Conservation (phyloP, 208 protist species). For the Acanthamoeba healyi region DNA sequence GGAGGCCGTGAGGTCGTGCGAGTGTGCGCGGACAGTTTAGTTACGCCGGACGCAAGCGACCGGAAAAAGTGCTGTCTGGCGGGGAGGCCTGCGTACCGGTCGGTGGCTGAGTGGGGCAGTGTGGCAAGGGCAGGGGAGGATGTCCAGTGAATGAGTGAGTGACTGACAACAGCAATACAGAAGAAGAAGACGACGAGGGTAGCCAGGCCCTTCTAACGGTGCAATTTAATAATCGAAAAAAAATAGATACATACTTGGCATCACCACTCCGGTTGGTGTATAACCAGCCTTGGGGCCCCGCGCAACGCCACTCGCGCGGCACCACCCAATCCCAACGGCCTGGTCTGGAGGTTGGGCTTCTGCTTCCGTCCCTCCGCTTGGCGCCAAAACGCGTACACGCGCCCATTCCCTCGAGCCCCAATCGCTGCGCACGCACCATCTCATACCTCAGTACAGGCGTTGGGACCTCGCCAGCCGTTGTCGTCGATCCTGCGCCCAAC, state of each 20-base stretch:
- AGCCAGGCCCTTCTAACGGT: not conserved
- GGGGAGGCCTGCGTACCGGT: too few relatives aligned
- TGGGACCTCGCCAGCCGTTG: too few relatives aligned
- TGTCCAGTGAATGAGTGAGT: not conserved
- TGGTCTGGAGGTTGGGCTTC: not conserved
- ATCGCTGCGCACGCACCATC: not conserved
- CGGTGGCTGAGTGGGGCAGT: too few relatives aligned
- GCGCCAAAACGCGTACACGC: not conserved
- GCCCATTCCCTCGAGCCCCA: not conserved
- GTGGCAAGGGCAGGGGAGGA: too few relatives aligned
- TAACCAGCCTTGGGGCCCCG: not conserved
- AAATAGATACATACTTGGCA: not conserved
- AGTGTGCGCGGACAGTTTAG: not conserved
- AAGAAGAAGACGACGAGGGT: not conserved
- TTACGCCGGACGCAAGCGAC: too few relatives aligned
- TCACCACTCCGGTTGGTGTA: not conserved
- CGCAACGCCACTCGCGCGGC: not conserved
- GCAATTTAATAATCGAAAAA: not conserved
- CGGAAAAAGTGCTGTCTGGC: too few relatives aligned
- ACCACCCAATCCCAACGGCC: not conserved
- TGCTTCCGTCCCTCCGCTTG: not conserved
- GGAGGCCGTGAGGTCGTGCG: too few relatives aligned
- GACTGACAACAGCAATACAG: not conserved
- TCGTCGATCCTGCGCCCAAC: too few relatives aligned
- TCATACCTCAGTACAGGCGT: too few relatives aligned